Conservation (phyloP, 495 filamentous ascomycete species). For the Durotheca rogersii region DNA sequence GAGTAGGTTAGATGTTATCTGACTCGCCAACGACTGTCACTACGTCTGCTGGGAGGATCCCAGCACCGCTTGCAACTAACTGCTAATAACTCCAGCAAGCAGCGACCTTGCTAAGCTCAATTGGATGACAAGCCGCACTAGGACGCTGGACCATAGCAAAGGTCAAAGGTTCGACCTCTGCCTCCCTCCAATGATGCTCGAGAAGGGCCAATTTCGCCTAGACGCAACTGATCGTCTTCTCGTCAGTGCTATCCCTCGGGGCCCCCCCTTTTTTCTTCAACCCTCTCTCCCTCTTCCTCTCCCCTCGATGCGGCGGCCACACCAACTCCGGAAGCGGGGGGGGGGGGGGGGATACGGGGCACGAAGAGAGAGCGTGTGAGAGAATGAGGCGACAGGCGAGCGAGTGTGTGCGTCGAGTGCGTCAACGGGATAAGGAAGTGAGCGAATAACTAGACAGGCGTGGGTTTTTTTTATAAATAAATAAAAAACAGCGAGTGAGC, state of each 20-base stretch:
- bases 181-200: constrained; percentile 18
- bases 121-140: constrained; percentile 34
- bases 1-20: constrained; percentile 29
- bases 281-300: too few relatives aligned
- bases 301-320: constrained; percentile 4
- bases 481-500: not conserved
- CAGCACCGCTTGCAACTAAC: constrained; percentile 26
- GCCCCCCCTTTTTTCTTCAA: constrained; percentile 3
- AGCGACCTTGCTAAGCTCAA: constrained; percentile 31
- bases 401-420: too few relatives aligned
- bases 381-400: too few relatives aligned
- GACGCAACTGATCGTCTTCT: constrained; percentile 21
- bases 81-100: constrained; percentile 28
- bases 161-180: constrained; percentile 7
- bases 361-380: too few relatives aligned
- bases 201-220: constrained; percentile 27
- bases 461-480: too few relatives aligned
- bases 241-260: too few relatives aligned
- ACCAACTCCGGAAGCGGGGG: not conserved
- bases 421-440: too few relatives aligned
- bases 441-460: too few relatives aligned
- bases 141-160: too few relatives aligned
- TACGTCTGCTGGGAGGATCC: constrained; percentile 28
- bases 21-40: constrained; percentile 26
- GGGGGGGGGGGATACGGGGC: constrained; percentile 1